Evolutionary conservation across 306 rosid species (phyloP), one percentile per base, ranked within the genome.

Genomic region (Crataegus laevigata): DNA sequence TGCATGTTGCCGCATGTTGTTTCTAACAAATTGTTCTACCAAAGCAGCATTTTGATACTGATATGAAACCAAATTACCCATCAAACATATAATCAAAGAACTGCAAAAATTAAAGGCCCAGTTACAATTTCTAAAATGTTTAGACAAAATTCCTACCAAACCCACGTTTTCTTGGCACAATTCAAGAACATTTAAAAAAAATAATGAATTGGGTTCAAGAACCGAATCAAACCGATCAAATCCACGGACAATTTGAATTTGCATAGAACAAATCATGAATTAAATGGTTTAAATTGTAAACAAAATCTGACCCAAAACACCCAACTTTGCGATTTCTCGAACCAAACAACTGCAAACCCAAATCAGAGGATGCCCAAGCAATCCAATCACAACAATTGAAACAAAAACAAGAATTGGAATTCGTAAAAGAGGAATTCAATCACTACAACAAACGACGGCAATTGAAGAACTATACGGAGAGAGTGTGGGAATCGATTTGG

Each of bases 201-300:
- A n/a, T 9, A 28, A 52, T 18, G 34, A 1, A 60, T 5, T 19
- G 42, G 26, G 6, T 13, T 11, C 4, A 7, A 25, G 15, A 73
- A 73, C 34, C 68, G 38, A 73, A 73, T 73, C 42, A 72, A 40
- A 58, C 55, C 18, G 34, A 72, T 22, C 24, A 38, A 72, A 57
- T 38, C 40, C 22, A 15, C 8, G 11, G 36, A 21, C 24, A 13
- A 36, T 72, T 72, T 25, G 4, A 18, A 72, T 72, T 58, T 52
- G 40, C 26, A 58, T 0, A 72, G 30, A 59, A 59, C 57, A 40
- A 73, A 73, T 73, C 76, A 54, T 1, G 65, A 54, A 4, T 71
- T 25, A 21, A 17, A 52, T 5, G 18, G 66, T 63, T 36, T 38
- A 59, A 73, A 59, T 59, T 57, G 12, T 17, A 19, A 25, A 32